These are phyloP conservation scores for Leishmania tropica DNA, from an alignment of 208 protist species.

Conservation along the genomic window DNA sequence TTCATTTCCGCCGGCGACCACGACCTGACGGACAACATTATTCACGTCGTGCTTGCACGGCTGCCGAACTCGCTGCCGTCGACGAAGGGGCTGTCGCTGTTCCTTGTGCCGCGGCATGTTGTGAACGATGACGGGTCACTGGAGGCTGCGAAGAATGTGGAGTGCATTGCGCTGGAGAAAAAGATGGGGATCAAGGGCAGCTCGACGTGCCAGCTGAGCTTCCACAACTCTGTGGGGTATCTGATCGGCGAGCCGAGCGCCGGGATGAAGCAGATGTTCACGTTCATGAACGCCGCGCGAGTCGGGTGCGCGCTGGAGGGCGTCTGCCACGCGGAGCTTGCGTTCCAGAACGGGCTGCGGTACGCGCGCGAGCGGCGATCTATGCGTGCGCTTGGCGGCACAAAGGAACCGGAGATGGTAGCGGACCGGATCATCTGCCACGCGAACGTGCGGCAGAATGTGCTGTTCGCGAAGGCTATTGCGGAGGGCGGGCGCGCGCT, in stretches of 20 bases:
- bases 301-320: slow-evolving; percentile 80
- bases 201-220: slow-evolving; percentile 79
- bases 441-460: slow-evolving; percentile 79
- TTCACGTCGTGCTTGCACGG: slow-evolving; percentile 86
- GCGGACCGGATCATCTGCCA: slow-evolving; percentile 77
- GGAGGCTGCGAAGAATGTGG: slow-evolving; percentile 62
- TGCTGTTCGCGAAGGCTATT: slow-evolving; percentile 84
- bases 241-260: slow-evolving; percentile 80
- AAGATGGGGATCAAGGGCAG: slow-evolving; percentile 93
- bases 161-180: slow-evolving; percentile 70
- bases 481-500: slow-evolving; percentile 86
- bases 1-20: slow-evolving; percentile 93
- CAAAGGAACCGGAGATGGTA: slow-evolving; percentile 53
- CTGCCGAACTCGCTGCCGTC: slow-evolving; percentile 63
- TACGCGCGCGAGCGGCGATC: slow-evolving; percentile 81
- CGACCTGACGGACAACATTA: slow-evolving; percentile 87
- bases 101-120: slow-evolving; percentile 86
- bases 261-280: slow-evolving; percentile 92
- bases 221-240: slow-evolving; percentile 84
- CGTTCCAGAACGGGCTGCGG: slow-evolving; percentile 81
- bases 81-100: slow-evolving; percentile 90
- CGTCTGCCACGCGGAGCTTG: slow-evolving; percentile 78
- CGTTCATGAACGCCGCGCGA: slow-evolving; percentile 88
- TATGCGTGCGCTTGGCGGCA: slow-evolving; percentile 61
- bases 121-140: slow-evolving; percentile 70